Evolutionary conservation across 495 filamentous ascomycete species (phyloP).

Genomic region (Parmelia sp.): DNA sequence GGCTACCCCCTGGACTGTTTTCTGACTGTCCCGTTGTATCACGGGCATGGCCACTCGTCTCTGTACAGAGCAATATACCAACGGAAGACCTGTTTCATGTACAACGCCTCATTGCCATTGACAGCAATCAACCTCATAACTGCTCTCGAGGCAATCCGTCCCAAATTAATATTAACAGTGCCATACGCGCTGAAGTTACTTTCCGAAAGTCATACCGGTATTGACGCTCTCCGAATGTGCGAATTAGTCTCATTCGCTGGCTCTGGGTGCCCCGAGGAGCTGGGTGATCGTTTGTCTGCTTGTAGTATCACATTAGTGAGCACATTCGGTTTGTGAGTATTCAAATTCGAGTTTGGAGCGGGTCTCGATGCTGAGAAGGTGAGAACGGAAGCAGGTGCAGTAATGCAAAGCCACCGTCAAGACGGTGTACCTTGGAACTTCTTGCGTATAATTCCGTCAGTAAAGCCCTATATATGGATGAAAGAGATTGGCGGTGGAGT

Average conservation of each 20-base stretch:
- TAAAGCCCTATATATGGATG: conserved; percentile 43
- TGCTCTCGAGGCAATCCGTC: conserved; percentile 41
- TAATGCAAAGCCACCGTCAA: too few relatives aligned
- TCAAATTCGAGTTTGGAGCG: conserved; percentile 10
- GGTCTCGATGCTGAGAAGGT: conserved; percentile 8
- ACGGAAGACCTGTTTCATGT: conserved; percentile 43
- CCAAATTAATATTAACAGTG: conserved; percentile 48
- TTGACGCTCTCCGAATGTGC: conserved; percentile 40
- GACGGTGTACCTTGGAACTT: conserved; percentile 50
- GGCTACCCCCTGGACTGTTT: conserved; percentile 42
- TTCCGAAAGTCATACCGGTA: conserved; percentile 41
- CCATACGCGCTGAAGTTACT: conserved; percentile 51
- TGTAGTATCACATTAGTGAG: conserved; percentile 44
- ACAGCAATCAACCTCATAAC: conserved; percentile 42
- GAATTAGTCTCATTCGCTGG: conserved; percentile 46
- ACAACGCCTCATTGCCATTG: conserved; percentile 46
- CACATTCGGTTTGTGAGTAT: conserved; percentile 47
- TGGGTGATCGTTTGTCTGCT: conserved; percentile 45
- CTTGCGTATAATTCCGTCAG: conserved; percentile 40
- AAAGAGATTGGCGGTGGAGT: conserved; percentile 39
- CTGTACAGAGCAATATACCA: conserved; percentile 35
- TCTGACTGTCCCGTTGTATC: conserved; percentile 48
- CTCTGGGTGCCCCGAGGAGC: conserved; percentile 49
- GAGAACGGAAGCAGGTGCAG: conserved; percentile 52
- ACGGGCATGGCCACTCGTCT: conserved; percentile 30